Base-by-base conservation (phyloP, 441 rosid species). In the Brassica balearica region DNA sequence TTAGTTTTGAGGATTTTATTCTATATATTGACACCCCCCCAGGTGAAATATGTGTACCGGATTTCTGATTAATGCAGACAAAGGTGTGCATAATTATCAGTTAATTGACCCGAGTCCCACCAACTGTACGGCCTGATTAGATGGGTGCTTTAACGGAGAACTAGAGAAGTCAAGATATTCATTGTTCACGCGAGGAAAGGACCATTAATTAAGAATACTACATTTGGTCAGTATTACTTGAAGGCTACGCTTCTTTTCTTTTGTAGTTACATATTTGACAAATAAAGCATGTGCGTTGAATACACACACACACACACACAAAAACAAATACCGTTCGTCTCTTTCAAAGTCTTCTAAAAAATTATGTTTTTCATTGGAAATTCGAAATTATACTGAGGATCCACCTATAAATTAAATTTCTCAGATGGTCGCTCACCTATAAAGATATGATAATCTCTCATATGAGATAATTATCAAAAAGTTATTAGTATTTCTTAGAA, bases 161-260 rank as follows among this genome's bases (percentile, higher is more conserved):
- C 22, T 12, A 65, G 34, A 65, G 41, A 65, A 34, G 65, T 22
- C 63, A 59, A 48, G 29, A 58, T 8, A 19, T 56, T 8, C 10
- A 41, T 48, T 41, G 48, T 68, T 68, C n/a, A 36, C 43, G 20
- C 41, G 20, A 15, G 59, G 11, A 60, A 5, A 68, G 29, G 14
- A 41, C 51, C 0, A 73, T 56, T 6, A 66, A 59, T 59, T 46
- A 43, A 68, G 51, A 43, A 43, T 12, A 46, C 14, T 48, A 29
- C 9, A 74, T 68, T 68, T 59, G 53, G 38, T 69, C 36, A 14
- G 32, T 59, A 11, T 60, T 41, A 11, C 73, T 75, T 59, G 79
- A 27, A 68, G 68, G 48, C 6, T 68, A 76, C 80, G 61, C 74
- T 27, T 46, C 15, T 22, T 25, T 2, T 11, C 55, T 2, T 1